phyloP scores from a whole-genome alignment of 345 rosid genomes.

The Aegle marmelos region DNA sequence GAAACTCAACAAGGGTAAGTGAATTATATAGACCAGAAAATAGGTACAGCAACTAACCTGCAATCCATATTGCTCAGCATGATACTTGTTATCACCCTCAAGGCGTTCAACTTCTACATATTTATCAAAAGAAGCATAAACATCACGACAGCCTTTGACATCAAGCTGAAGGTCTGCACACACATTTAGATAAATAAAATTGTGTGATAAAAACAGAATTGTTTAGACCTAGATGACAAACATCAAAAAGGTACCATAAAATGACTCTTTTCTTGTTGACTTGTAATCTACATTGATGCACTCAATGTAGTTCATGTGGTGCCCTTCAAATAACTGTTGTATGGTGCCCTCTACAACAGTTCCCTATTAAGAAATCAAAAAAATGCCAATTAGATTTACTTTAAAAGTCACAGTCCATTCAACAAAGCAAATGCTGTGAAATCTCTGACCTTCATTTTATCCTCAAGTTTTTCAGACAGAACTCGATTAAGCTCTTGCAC shows the following conservation, averaged over 20 bases:
- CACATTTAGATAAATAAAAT: constrained; percentile 13
- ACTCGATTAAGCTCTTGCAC: constrained; percentile 97
- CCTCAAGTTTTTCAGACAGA: constrained; percentile 91
- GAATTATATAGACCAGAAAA: not conserved
- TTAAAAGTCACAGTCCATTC: not conserved
- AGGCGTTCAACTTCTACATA: constrained; percentile 96
- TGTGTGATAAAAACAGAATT: not conserved
- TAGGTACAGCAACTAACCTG: constrained; percentile 54
- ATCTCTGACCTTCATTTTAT: constrained; percentile 83
- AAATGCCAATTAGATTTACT: not conserved
- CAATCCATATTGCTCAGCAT: constrained; percentile 82
- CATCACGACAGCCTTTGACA: constrained; percentile 96
- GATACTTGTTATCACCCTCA: constrained; percentile 97
- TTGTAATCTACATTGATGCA: constrained; percentile 95
- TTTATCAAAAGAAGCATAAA: constrained; percentile 96
- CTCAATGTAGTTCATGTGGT: constrained; percentile 89
- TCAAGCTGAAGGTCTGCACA: constrained; percentile 93
- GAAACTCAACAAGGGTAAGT: not conserved
- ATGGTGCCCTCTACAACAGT: constrained; percentile 98
- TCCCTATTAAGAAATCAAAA: constrained; percentile 47
- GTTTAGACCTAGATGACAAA: not conserved
- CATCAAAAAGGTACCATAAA: constrained; percentile 64
- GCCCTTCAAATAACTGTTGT: constrained; percentile 96
- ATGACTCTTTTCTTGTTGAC: constrained; percentile 93
- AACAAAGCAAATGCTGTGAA: not conserved